Evolutionary conservation across 1,284 basidiomycete genomes (phyloP).

Genomic region (Boletus hoseneyae): DNA sequence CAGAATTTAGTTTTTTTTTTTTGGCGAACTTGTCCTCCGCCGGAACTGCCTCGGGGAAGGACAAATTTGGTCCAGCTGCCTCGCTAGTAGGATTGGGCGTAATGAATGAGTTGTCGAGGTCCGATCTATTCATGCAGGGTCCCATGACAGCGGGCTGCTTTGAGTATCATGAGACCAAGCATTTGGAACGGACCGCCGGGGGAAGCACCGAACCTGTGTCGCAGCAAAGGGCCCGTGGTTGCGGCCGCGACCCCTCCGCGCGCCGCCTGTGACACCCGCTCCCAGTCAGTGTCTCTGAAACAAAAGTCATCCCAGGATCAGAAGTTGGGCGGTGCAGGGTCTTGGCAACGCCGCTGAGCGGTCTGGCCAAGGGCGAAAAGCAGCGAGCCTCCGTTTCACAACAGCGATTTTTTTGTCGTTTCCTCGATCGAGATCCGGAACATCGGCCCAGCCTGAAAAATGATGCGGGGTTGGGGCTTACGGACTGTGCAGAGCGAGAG

Average conservation of each 20-base stretch:
- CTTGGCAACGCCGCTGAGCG: conserved; percentile 32
- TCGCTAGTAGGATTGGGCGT: not conserved
- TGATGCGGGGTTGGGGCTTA: conserved; percentile 25
- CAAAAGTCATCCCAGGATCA: conserved; percentile 8
- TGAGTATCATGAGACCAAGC: not conserved
- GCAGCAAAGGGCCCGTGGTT: conserved; percentile 6
- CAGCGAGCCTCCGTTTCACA: conserved; percentile 30
- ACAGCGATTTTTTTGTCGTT: conserved; percentile 22
- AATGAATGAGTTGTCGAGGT: conserved; percentile 10
- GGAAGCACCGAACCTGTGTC: too few species aligned
- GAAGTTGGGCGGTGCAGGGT: conserved; percentile 23
- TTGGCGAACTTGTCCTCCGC: not conserved
- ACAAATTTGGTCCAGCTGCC: not conserved
- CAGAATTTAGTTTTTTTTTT: too few species aligned
- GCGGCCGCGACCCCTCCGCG: conserved; percentile 30
- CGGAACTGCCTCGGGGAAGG: not conserved
- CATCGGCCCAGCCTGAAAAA: conserved; percentile 18
- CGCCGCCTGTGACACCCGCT: conserved; percentile 8
- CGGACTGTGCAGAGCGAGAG: conserved; percentile 5
- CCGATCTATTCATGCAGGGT: not conserved
- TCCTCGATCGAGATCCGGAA: conserved; percentile 29
- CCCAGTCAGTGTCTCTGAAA: conserved; percentile 7
- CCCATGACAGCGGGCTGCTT: not conserved
- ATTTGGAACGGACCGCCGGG: not conserved
- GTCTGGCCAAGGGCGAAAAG: conserved; percentile 12